Evolutionary conservation across 2,329 filamentous ascomycete species (phyloP).

Genomic region (Hymenoscyphus scutula): DNA sequence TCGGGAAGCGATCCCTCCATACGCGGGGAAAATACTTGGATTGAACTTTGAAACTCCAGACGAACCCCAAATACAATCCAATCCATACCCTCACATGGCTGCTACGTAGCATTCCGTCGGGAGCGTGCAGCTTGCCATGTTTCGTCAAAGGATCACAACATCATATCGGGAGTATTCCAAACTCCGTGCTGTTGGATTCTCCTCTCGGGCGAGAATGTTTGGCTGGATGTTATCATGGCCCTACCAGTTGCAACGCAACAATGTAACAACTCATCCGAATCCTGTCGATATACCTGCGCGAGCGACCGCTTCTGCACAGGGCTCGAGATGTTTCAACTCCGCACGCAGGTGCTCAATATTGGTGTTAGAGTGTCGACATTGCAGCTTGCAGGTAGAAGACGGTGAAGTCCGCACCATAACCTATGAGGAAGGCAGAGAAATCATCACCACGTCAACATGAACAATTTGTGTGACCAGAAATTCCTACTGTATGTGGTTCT

Average conservation of each 20-base stretch:
- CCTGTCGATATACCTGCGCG: background rate
- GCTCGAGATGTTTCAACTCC: background rate
- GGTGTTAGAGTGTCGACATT: background rate
- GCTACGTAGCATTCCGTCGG: background rate
- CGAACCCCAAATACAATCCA: background rate
- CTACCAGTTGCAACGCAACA: background rate
- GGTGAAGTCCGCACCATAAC: background rate
- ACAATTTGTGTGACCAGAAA: background rate
- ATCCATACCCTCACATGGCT: background rate
- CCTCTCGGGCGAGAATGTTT: background rate
- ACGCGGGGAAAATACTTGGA: background rate
- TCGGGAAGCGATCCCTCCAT: background rate
- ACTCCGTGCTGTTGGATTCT: background rate
- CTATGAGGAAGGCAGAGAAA: background rate
- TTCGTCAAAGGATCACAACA: background rate
- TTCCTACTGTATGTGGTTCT: background rate
- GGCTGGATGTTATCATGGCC: background rate
- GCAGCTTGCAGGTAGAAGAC: background rate
- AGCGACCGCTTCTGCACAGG: background rate
- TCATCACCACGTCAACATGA: background rate
- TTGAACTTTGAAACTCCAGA: conserved; percentile 2
- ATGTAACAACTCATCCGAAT: background rate
- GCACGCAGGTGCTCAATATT: background rate
- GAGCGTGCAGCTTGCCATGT: background rate
- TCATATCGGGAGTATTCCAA: background rate